Evolutionary conservation across 805 yeast species (phyloP), one percentile per base, ranked within the genome.

Genomic region (Tetrapisispora nanseiensis): DNA sequence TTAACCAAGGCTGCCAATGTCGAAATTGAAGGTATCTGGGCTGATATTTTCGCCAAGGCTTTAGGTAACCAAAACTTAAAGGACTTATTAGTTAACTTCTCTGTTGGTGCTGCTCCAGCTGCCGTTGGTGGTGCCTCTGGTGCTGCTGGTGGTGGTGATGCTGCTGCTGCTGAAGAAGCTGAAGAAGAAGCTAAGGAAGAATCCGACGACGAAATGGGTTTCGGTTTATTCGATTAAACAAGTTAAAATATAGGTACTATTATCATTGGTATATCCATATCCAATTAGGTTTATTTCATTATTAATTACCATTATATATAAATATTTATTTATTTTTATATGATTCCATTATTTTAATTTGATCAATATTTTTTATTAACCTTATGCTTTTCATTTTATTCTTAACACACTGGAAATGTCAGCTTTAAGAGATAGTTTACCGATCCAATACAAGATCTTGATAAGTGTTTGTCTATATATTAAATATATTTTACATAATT

Each of bases 141-240:
- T 49, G 71, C 63, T 59, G 71, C 66, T 52, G 70, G 62, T 51
- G 71, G 62, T 49, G 72, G 61, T 45, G 74, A 55, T 29, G 75
- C 56, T 40, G 86, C 68, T 49, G 82, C 69, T 54, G 84, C 68
- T 54, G 84, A 65, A 49, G 74, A 59, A 51, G 80, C 69, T 61
- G 75, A 59, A 51, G 80, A 69, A 61, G 78, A 70, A 62, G 77
- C 66, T 47, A 69, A 65, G 54, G 85, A 79, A 67, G 82, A 76
- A 67, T 76, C 80, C 54, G 86, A 79, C 66, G 86, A 79, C 61
- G 92, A 82, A 74, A 80, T 82, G 89, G 92, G 90, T 59, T 79
- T 82, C 80, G 90, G 90, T 74, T 78, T 83, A 71, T 83, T 83
- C 75, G 92, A 82, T 72, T 83, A 82, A 72, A 24, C 37, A 30